Evolutionary conservation across 2,329 filamentous ascomycete genomes (phyloP), one percentile per base, ranked within the genome.

Genomic region (Stachybotrys chlorohalonatus): DNA sequence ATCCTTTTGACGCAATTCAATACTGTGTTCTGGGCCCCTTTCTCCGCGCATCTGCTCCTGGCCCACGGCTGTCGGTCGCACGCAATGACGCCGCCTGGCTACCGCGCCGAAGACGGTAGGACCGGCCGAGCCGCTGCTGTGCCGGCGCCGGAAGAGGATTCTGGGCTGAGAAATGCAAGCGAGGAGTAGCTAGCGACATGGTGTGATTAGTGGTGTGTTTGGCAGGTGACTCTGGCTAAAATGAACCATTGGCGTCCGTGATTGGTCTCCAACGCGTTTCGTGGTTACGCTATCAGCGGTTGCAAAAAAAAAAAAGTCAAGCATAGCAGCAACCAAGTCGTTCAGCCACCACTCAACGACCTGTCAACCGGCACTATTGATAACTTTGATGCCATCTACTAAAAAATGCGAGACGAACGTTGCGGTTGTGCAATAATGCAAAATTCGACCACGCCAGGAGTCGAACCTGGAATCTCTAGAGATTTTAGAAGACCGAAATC

Each of bases 401-500:
- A 24, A 24, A 24, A 24, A 24, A 24, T 24, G 24, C 24, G 4
- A 24, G 2, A 24, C 4, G 24, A 24, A 2, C 24, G 4, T 2
- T 24, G 2, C 24, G 24, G 24, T 4, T 24, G 24, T 24, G 24
- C 24, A 24, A 42, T 3, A 42, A 42, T 42, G 54, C 55, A 59
- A 59, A 47, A 56, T 55, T 30, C 63, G 63, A 65, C 62, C 63
- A 63, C 62, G 60, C 62, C 62, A 65, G 63, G 63, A 63, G 59
- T 65, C 63, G 63, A 65, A 65, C 63, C 62, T 65, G 62, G 62
- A 65, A 64, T 63, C 63, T 65, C 61, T 64, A 64, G 63, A 64
- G 63, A 56, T 55, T 16, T 32, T 58, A 42, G 36, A 51, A 45
- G 56, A 62, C 63, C 63, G 63, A 65, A 65, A 65, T 65, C 62